A percentile compares a stretch with the other conserved stretches of the same genome.
phyloP scores from a whole-genome alignment of 306 rosid genomes.

The Geum urbanum region DNA sequence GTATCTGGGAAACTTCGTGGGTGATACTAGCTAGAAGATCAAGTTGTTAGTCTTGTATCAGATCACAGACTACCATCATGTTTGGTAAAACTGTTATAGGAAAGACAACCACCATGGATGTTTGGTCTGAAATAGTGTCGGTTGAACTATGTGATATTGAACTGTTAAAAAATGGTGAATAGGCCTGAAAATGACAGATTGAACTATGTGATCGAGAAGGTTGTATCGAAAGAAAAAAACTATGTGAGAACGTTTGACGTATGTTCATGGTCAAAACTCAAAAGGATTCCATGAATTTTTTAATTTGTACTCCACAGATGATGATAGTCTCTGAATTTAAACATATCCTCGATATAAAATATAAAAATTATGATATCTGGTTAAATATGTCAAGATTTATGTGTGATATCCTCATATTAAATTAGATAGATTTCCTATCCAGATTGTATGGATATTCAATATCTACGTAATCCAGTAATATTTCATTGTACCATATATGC shows the following conservation, averaged over 20 bases:
- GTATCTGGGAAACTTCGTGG: slow-evolving; percentile 32
- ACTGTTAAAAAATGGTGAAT: neutral
- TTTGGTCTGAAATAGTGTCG: neutral
- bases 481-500: no score
- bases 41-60: slow-evolving; percentile 21
- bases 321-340: neutral
- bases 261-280: neutral
- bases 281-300: neutral
- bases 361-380: no score
- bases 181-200: neutral
- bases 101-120: neutral
- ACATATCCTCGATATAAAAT: neutral
- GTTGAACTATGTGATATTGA: no score
- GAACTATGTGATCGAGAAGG: neutral
- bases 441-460: no score
- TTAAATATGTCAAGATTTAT: no score
- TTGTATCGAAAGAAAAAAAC: no score
- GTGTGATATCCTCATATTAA: no score
- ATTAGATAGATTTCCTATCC: no score
- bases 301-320: neutral
- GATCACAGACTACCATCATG: neutral
- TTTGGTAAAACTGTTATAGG: neutral
- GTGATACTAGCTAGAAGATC: slow-evolving; percentile 26
- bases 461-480: no score
- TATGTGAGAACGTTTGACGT: neutral